Base-by-base conservation (phyloP, 169 alveolate species). In the Babesia bigemina region DNA sequence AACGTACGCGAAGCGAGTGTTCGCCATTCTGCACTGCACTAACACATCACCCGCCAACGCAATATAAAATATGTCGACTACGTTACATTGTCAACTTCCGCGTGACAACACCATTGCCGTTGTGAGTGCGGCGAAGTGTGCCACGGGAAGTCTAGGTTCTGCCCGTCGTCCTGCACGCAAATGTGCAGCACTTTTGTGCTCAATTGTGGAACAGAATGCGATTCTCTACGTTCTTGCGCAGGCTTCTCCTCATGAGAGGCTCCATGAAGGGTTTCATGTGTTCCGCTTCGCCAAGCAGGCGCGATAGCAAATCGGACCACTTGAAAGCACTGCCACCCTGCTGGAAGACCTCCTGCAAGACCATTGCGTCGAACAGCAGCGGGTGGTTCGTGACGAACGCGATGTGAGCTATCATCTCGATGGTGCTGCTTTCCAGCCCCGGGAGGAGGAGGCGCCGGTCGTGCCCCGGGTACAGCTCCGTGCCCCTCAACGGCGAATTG, bases 1-100 rank as follows among this genome's bases (percentile, higher is more conserved):
- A 8, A 97, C 98, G 81, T 97, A 97, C 71, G 94, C 94, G 85
- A 83, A 95, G 47, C 84, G 65, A 0, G 90, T 50, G 73, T 74
- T 83, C 2, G 84, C 85, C 88, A 81, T 81, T 28, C 39, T 33
- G 39, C 2, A 33, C 2, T 33, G 10, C 39, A 33, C 39, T 33
- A 33, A 33, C 39, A 33, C 39, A 33, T 33, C 39, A 33, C 10
- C 39, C 39, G 2, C 39, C 2, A 33, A 33, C 39, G 39, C 39
- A 33, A 33, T 6, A 33, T 2, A 33, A 6, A 33, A 6, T 6
- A 33, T 2, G 39, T 33, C 6, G 2, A 33, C 39, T 33, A 33
- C 6, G 6, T 33, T 33, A 33, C 39, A 33, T 33, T 33, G 10
- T 33, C 6, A 33, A 33, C 10, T 33, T 33, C 10, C 6, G 39